Evolutionary conservation across 345 rosid genomes (phyloP).

Genomic region (Acer yangbiense): DNA sequence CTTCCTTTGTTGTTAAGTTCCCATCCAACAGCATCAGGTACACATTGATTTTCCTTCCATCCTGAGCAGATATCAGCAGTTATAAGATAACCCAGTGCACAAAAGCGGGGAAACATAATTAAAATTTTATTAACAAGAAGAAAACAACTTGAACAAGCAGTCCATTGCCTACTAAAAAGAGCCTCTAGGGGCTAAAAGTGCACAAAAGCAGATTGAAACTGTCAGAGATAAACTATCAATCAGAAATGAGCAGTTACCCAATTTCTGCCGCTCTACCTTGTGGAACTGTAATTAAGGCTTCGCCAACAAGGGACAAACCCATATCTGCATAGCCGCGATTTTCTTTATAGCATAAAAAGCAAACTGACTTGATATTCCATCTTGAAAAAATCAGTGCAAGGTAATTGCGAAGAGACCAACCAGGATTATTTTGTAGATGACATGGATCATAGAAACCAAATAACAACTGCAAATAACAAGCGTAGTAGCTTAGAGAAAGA

Average conservation of each 20-base stretch:
- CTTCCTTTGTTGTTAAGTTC: conserved; percentile 72
- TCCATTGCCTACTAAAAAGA: neutral
- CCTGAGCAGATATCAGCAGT: conserved; percentile 32
- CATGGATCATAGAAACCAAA: conserved; percentile 94
- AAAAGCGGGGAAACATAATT: neutral
- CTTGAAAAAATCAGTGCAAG: conserved; percentile 68
- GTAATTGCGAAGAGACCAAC: conserved; percentile 97
- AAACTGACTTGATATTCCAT: conserved; percentile 73
- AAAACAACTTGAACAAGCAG: neutral
- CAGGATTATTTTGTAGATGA: conserved; percentile 85
- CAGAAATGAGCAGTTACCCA: conserved; percentile 34
- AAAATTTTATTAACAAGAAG: neutral
- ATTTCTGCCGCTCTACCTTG: conserved; percentile 59
- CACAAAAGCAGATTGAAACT: conserved; percentile 4
- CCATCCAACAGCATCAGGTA: conserved; percentile 90
- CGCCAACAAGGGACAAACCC: conserved; percentile 77
- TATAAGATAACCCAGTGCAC: conserved; percentile 11
- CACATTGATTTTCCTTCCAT: conserved; percentile 46
- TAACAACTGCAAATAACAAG: conserved; percentile 53
- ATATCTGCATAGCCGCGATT: conserved; percentile 88
- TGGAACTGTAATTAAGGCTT: conserved; percentile 59
- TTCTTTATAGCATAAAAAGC: conserved; percentile 86
- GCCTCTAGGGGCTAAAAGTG: neutral
- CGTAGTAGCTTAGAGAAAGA: conserved; percentile 14
- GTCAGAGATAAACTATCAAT: conserved; percentile 14